phyloP scores from a whole-genome alignment of 1,284 basidiomycete genomes.

The Leccinum pachyderme region DNA sequence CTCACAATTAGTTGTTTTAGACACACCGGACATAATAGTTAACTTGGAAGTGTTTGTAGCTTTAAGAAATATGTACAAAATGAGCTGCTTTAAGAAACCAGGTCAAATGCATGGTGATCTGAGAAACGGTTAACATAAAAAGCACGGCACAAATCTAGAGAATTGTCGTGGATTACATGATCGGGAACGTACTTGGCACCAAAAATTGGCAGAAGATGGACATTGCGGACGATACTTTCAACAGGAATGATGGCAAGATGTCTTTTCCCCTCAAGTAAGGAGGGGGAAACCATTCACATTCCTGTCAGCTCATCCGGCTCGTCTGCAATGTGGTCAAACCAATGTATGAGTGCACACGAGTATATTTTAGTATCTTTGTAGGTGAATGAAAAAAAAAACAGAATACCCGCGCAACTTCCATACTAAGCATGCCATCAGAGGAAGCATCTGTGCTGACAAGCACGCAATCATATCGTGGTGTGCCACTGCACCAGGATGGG shows the following conservation, averaged over 20 bases:
- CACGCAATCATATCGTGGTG: background rate
- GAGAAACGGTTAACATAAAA: slow-evolving; percentile 1
- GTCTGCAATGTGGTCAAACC: slow-evolving; percentile 6
- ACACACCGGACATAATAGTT: no score
- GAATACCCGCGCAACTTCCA: background rate
- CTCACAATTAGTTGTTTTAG: no score
- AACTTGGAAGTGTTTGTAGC: no score
- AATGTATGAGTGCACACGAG: slow-evolving; percentile 3
- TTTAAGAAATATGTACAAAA: no score
- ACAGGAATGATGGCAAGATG: slow-evolving; percentile 7
- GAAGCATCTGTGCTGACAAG: background rate
- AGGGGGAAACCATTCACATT: slow-evolving; percentile 9
- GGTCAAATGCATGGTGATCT: slow-evolving; percentile 1
- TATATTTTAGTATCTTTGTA: background rate
- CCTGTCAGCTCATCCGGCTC: slow-evolving; percentile 4
- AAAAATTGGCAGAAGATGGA: background rate
- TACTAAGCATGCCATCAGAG: slow-evolving; percentile 1
- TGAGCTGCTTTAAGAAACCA: no score
- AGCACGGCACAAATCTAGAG: background rate
- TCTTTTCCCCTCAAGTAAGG: background rate
- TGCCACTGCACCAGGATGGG: background rate
- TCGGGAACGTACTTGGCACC: background rate
- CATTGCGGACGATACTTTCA: background rate
- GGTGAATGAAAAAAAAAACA: slow-evolving; percentile 3
- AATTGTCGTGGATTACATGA: background rate